phyloP scores from a whole-genome alignment of 164 flowering plant species.

The Amborella trichopoda region DNA sequence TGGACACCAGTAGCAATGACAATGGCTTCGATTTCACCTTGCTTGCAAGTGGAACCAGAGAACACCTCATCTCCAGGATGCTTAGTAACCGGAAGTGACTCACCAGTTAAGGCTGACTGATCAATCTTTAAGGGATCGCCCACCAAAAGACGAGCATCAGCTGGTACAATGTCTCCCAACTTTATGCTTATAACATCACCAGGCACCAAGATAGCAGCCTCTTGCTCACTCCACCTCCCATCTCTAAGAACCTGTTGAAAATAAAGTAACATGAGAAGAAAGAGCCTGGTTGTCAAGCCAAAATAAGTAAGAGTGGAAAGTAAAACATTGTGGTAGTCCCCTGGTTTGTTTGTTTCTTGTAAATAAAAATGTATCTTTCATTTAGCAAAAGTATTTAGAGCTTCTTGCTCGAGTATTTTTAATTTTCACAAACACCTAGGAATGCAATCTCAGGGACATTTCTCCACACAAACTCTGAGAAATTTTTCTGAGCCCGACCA shows the following conservation, averaged over 20 bases:
- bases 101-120: slow-evolving; percentile 87
- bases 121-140: slow-evolving; percentile 90
- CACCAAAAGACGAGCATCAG: slow-evolving; percentile 78
- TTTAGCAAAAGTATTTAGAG: too few species aligned
- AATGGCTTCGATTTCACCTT: slow-evolving; percentile 86
- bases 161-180: slow-evolving; percentile 81
- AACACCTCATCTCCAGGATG: slow-evolving; percentile 55
- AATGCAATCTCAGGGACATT: too few species aligned
- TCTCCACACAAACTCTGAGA: too few species aligned
- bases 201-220: slow-evolving; percentile 72
- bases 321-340: too few species aligned
- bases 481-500: too few species aligned
- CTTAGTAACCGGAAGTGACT: slow-evolving; percentile 68
- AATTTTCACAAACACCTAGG: too few species aligned
- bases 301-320: too few species aligned
- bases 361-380: too few species aligned
- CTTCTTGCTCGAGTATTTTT: too few species aligned
- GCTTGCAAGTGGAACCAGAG: slow-evolving; percentile 93
- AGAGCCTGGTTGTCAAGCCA: too few species aligned
- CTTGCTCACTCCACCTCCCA: slow-evolving; percentile 70
- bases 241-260: slow-evolving; percentile 45
- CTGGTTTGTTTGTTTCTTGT: too few species aligned
- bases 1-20: slow-evolving; percentile 89
- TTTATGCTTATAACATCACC: slow-evolving; percentile 79
- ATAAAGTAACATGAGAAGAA: too few species aligned